A percentile compares a stretch with the other conserved stretches of the same genome.
Evolutionary conservation across 169 alveolate genomes (phyloP).

Genomic region (Prorocentrum cordatum): DNA sequence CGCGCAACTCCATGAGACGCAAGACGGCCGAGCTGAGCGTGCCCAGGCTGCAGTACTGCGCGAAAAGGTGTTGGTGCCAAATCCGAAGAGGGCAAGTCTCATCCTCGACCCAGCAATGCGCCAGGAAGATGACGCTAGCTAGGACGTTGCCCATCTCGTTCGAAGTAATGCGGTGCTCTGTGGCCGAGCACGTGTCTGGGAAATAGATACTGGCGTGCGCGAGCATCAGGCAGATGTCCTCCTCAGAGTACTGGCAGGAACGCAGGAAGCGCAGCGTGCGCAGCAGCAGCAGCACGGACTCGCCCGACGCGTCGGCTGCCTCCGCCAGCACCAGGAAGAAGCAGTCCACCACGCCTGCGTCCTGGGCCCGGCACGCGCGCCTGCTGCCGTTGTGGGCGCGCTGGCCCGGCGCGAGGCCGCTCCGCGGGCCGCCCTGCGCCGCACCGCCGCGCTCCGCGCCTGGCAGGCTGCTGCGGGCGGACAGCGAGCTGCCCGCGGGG

Average conservation of each 20-base stretch:
- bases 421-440: too few relatives aligned
- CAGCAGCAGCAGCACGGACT: too few relatives aligned
- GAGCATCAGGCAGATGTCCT: constrained; percentile 34
- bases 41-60: not conserved
- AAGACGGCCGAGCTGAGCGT: not conserved
- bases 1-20: not conserved
- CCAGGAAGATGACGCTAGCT: constrained; percentile 16
- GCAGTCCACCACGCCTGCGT: too few relatives aligned
- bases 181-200: not conserved
- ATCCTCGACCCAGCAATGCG: constrained; percentile 34
- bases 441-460: too few relatives aligned
- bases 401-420: too few relatives aligned
- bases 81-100: constrained; percentile 31
- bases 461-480: too few relatives aligned
- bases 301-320: too few relatives aligned
- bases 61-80: constrained; percentile 40
- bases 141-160: constrained; percentile 7
- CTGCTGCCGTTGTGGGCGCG: too few relatives aligned
- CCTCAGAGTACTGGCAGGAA: not conserved
- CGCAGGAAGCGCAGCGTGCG: too few relatives aligned
- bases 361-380: too few relatives aligned
- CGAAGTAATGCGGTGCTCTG: not conserved
- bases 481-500: too few relatives aligned
- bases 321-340: too few relatives aligned
- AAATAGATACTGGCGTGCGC: constrained; percentile 55